Evolutionary conservation across 2,329 filamentous ascomycete species (phyloP).

Genomic region (Colletotrichum cordylinicola): DNA sequence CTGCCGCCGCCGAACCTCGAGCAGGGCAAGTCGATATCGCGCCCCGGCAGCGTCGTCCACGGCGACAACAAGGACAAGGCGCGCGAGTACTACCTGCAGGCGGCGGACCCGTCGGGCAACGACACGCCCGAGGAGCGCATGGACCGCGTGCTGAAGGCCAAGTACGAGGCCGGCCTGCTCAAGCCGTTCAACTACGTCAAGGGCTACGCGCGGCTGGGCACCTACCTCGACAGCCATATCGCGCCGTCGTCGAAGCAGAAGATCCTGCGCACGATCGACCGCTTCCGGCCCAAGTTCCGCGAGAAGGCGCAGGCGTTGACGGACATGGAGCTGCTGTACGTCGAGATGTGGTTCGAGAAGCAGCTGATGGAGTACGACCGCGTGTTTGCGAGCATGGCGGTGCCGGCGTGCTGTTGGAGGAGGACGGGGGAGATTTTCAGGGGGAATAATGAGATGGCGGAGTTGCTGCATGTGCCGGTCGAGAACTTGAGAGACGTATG

Average conservation of each 20-base stretch:
- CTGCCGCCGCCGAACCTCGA: constrained; percentile 51
- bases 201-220: constrained; percentile 86
- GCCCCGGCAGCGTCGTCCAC: constrained; percentile 65
- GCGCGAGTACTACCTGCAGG: constrained; percentile 95
- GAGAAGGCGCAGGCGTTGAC: constrained; percentile 93
- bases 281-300: constrained; percentile 93
- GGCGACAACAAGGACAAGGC: constrained; percentile 76
- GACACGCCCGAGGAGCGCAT: constrained; percentile 92
- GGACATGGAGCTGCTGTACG: constrained; percentile 91
- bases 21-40: constrained; percentile 61
- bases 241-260: constrained; percentile 84
- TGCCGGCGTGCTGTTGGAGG: constrained; percentile 96
- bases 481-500: constrained; percentile 89
- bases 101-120: constrained; percentile 88
- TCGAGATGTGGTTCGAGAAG: constrained; percentile 99
- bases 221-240: constrained; percentile 91
- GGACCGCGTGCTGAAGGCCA: constrained; percentile 91
- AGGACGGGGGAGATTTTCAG: constrained; percentile 96
- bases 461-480: constrained; percentile 91
- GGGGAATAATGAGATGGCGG: constrained; percentile 98
- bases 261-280: constrained; percentile 88
- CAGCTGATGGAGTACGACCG: constrained; percentile 98
- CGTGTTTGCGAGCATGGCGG: constrained; percentile 98
- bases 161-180: constrained; percentile 92
- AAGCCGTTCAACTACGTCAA: constrained; percentile 99